Evolutionary conservation across 2,329 filamentous ascomycete species (phyloP), one percentile per base, ranked within the genome.

Genomic region (Orbilia brochopaga): DNA sequence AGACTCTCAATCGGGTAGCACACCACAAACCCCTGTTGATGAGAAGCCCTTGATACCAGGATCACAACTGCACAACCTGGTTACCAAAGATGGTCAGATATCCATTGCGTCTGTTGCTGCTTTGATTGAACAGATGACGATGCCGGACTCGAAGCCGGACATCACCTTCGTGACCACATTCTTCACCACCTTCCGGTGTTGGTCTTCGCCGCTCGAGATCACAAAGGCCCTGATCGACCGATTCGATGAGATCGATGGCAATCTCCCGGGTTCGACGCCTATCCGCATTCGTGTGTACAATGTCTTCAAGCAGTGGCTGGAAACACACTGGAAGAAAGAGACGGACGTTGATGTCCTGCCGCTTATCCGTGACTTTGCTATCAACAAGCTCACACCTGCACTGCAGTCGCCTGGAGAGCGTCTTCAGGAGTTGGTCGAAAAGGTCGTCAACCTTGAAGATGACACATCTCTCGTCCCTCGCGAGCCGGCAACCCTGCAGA

Each of bases 11-110:
- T 52, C 35, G 2, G 67, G 60, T 32, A 72, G 67, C 51, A 55
- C 52, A 7, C 67, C 67, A 5, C 54, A 42, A 2, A 67, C 58
- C 15, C 69, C 63, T 13, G 23, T 66, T 15, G 69, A 57, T 15
- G 30, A 57, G 53, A 67, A 54, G 58, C 56, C 15, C 52, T 23
- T 32, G n/a, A 82, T 96, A n/a, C 90, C 92, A 78, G 95, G 90
- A 80, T 96, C 92, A 0, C 97, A 86, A 77, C 91, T 91, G 0
- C 90, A 97, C 77, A 93, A 99, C 78, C 84, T 99, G 53, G 87
- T 96, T 77, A 97, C 95, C 81, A 95, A 95, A 79, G 93, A 97
- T 75, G 92, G 93, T 0, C 90, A 96, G 73, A 88, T 99, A n/a
- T 90, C 90, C 46, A 94, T 94, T 52, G 94, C 94, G 13, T 95